A percentile compares a stretch with the other conserved stretches of the same genome.
Evolutionary conservation across 768 basidiomycete genomes (phyloP).

Genomic region (Lactarius pseudohatsudake): DNA sequence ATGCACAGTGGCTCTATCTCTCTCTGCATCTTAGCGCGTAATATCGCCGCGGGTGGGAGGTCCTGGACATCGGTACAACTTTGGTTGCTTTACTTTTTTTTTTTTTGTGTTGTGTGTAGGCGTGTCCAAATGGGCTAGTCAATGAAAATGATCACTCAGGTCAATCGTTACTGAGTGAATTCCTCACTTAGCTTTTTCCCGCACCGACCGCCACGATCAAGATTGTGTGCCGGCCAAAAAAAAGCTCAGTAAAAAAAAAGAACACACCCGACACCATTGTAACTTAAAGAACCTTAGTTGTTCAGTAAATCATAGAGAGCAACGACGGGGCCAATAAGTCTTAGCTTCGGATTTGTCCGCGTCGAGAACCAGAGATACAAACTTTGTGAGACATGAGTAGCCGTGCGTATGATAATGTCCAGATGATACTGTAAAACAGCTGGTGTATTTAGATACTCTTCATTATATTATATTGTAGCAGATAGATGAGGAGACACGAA

Average conservation of each 20-base stretch:
- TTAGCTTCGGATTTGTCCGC: slow-evolving; percentile 6
- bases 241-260: slow-evolving; percentile 16
- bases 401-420: slow-evolving; percentile 24
- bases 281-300: background rate
- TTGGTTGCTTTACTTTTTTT: slow-evolving; percentile 4
- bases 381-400: slow-evolving; percentile 12
- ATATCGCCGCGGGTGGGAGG: slow-evolving; percentile 13
- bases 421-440: slow-evolving; percentile 20
- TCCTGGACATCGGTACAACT: background rate
- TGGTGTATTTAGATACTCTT: slow-evolving; percentile 22
- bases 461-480: slow-evolving; percentile 25
- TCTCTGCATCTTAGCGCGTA: slow-evolving; percentile 8
- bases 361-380: slow-evolving; percentile 18
- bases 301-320: slow-evolving; percentile 4
- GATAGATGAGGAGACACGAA: slow-evolving; percentile 4
- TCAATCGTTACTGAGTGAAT: slow-evolving; percentile 3
- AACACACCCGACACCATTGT: background rate
- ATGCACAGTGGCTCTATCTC: background rate
- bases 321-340: slow-evolving; percentile 13
- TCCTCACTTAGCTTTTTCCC: slow-evolving; percentile 7
- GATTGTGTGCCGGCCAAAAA: slow-evolving; percentile 13
- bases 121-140: slow-evolving; percentile 11
- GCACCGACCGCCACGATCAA: slow-evolving; percentile 9
- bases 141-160: slow-evolving; percentile 7
- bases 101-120: background rate